Conservation (phyloP, 2,329 filamentous ascomycete genomes). For the Lecanosticta acicola region DNA sequence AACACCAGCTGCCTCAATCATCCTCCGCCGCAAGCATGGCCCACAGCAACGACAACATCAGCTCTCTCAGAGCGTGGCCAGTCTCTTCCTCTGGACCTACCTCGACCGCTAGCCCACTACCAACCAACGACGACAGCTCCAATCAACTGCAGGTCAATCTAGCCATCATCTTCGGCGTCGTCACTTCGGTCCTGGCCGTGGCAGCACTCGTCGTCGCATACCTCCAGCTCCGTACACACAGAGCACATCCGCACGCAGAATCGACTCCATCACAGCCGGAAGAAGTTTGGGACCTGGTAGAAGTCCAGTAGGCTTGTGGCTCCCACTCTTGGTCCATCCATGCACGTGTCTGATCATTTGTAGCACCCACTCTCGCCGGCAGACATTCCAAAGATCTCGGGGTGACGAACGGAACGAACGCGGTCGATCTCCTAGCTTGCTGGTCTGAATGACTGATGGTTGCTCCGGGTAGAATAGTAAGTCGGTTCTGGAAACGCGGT, state of each 20-base stretch:
- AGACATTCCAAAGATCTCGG: background rate
- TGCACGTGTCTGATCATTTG: background rate
- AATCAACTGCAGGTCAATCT: slow-evolving; percentile 1
- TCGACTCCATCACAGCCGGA: background rate
- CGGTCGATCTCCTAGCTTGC: background rate
- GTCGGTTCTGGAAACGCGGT: background rate
- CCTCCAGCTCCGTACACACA: slow-evolving; percentile 1
- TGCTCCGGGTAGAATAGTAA: background rate
- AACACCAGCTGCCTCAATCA: too few species aligned
- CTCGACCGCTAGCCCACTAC: background rate
- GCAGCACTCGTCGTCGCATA: slow-evolving; percentile 2
- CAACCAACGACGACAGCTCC: background rate
- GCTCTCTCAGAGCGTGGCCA: background rate
- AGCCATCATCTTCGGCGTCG: slow-evolving; percentile 3
- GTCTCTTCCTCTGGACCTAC: background rate
- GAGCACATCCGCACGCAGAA: background rate
- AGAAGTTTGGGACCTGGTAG: background rate
- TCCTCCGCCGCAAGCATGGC: too few species aligned
- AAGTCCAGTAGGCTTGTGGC: background rate
- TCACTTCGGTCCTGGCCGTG: background rate
- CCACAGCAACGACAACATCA: background rate
- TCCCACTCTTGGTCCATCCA: background rate
- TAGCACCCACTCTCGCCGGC: slow-evolving; percentile 1
- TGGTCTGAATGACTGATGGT: background rate
- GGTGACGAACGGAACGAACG: background rate